These are phyloP conservation scores for Citrus hindsii DNA, from an alignment of 345 rosid species.

Conservation along the genomic window DNA sequence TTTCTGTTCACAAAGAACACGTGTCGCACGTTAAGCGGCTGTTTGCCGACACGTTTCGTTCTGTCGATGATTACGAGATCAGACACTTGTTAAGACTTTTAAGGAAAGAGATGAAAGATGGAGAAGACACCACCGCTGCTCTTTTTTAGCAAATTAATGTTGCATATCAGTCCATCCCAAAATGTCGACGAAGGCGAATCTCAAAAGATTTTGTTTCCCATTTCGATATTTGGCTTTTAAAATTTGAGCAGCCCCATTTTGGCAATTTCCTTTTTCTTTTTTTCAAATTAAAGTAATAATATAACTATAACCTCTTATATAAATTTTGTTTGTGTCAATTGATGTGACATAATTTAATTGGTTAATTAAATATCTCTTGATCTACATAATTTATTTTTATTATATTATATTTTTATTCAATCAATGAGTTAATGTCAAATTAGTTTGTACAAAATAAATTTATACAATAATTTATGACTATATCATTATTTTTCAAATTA, in stretches of 20 bases:
- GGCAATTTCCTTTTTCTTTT: neutral
- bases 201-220: neutral
- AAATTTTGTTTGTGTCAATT: too few relatives aligned
- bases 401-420: too few relatives aligned
- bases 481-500: too few relatives aligned
- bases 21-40: neutral
- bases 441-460: too few relatives aligned
- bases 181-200: neutral
- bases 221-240: neutral
- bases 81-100: neutral
- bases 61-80: slow-evolving; percentile 15
- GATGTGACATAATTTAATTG: too few relatives aligned
- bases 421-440: too few relatives aligned
- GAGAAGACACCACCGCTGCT: neutral
- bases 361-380: too few relatives aligned
- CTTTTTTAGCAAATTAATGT: neutral
- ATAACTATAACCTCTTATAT: too few relatives aligned
- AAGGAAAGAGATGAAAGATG: neutral
- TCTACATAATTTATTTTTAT: too few relatives aligned
- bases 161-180: rapidly evolving
- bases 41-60: neutral
- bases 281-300: too few relatives aligned
- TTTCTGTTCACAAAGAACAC: neutral
- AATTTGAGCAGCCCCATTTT: neutral
- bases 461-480: rapidly evolving